Conservation (phyloP, 139 green algal genomes). For the Parachlorella kessleri region DNA sequence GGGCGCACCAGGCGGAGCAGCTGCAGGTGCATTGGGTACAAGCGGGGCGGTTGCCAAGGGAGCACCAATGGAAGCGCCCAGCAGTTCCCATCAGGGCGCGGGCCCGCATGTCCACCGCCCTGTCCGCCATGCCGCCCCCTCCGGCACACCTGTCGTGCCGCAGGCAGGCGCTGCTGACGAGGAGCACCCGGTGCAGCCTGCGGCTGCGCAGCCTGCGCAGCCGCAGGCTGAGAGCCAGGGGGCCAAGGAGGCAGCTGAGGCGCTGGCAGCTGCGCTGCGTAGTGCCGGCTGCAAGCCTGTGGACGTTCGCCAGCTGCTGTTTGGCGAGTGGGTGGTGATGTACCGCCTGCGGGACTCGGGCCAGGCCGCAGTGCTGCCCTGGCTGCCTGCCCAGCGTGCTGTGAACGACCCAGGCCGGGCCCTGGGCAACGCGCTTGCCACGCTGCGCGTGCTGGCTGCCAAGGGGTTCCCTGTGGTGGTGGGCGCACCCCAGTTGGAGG, state of each 20-base stretch:
- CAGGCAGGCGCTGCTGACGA: neutral
- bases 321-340: neutral
- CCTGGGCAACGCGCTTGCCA: constrained; percentile 9
- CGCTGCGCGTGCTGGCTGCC: constrained; percentile 14
- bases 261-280: neutral
- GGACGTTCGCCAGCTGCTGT: neutral
- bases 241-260: neutral
- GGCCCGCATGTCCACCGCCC: too few species aligned
- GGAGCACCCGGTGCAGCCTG: too few species aligned
- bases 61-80: too few species aligned
- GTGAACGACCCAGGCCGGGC: neutral
- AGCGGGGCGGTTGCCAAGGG: neutral
- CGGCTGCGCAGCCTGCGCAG: neutral
- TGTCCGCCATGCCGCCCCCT: neutral
- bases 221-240: neutral
- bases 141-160: neutral
- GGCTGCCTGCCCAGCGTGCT: neutral
- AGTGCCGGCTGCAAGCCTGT: neutral
- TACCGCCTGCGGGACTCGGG: neutral
- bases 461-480: neutral
- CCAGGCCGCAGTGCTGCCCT: neutral
- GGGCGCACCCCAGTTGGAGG: neutral
- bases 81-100: too few species aligned
- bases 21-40: neutral
- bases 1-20: too few species aligned